Percentiles rank a stretch among this genome's conserved stretches.
Conservation (phyloP, 257 asterid species). For the Ocimum tenuiflorum region DNA sequence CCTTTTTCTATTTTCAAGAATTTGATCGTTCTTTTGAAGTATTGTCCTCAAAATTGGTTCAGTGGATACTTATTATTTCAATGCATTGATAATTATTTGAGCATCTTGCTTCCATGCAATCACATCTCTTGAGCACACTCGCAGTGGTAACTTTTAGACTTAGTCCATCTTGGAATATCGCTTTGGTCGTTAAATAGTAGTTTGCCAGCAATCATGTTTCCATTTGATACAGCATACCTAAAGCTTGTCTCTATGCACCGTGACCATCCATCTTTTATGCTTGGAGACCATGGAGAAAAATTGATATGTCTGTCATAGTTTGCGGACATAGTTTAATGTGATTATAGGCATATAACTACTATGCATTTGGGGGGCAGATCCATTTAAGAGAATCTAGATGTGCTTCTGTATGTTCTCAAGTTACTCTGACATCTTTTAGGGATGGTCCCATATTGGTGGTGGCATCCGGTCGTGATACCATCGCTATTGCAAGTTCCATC, state of each 20-base stretch:
- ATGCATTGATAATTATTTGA: slow-evolving; percentile 1
- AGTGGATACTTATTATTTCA: neutral
- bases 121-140: neutral
- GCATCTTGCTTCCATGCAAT: neutral
- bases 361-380: neutral
- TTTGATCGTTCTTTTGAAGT: neutral
- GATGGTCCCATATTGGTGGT: slow-evolving; percentile 76
- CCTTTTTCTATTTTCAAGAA: neutral
- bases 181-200: slow-evolving; percentile 1
- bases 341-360: neutral
- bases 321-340: too few relatives aligned
- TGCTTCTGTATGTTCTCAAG: slow-evolving; percentile 16
- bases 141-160: neutral
- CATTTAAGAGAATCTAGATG: neutral
- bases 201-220: neutral
- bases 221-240: neutral
- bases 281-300: neutral
- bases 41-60: neutral
- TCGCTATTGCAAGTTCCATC: slow-evolving; percentile 53
- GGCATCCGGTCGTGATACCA: slow-evolving; percentile 85
- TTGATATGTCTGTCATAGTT: neutral
- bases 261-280: neutral
- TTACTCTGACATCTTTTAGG: slow-evolving; percentile 37
- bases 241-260: neutral
- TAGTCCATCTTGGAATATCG: neutral